phyloP scores from a whole-genome alignment of 2,329 filamentous ascomycete species.

The Trichoderma polysporum region DNA sequence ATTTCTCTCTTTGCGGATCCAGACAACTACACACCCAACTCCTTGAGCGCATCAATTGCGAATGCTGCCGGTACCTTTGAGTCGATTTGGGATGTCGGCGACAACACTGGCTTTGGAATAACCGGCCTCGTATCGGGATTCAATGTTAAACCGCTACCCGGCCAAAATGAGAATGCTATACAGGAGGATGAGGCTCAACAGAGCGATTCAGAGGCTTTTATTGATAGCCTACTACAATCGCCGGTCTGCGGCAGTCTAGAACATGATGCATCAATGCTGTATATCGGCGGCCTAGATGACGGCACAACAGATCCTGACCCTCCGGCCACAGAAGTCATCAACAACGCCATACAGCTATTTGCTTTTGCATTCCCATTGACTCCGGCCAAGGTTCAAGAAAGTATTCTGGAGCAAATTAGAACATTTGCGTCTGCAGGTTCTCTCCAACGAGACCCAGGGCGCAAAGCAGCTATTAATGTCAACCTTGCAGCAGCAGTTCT shows the following conservation, averaged over 20 bases:
- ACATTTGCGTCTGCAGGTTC: slow-evolving; percentile 80
- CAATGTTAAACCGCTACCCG: slow-evolving; percentile 66
- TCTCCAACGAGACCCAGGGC: slow-evolving; percentile 80
- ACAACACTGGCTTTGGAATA: slow-evolving; percentile 93
- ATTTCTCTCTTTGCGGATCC: slow-evolving; percentile 92
- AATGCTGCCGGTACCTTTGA: slow-evolving; percentile 88
- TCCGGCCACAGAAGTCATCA: slow-evolving; percentile 88
- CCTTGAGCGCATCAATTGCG: slow-evolving; percentile 86
- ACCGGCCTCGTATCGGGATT: slow-evolving; percentile 81
- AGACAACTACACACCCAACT: slow-evolving; percentile 80
- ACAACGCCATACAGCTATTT: slow-evolving; percentile 90
- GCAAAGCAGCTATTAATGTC: slow-evolving; percentile 86
- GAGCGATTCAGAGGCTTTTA: slow-evolving; percentile 61
- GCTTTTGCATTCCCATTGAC: slow-evolving; percentile 88
- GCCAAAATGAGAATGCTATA: slow-evolving; percentile 58
- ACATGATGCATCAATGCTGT: slow-evolving; percentile 83
- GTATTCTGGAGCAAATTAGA: slow-evolving; percentile 88
- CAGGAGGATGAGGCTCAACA: slow-evolving; percentile 48
- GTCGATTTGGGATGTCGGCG: slow-evolving; percentile 89
- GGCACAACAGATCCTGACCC: slow-evolving; percentile 63
- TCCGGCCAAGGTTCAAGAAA: slow-evolving; percentile 89
- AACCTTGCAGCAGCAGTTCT: slow-evolving; percentile 84
- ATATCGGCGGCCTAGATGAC: slow-evolving; percentile 53
- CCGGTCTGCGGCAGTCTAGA: slow-evolving; percentile 83
- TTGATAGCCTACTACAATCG: slow-evolving; percentile 61